Percentiles rank a stretch among this genome's conserved stretches.
Conservation (phyloP, 257 asterid species). For the Ophiorrhiza pumila region DNA sequence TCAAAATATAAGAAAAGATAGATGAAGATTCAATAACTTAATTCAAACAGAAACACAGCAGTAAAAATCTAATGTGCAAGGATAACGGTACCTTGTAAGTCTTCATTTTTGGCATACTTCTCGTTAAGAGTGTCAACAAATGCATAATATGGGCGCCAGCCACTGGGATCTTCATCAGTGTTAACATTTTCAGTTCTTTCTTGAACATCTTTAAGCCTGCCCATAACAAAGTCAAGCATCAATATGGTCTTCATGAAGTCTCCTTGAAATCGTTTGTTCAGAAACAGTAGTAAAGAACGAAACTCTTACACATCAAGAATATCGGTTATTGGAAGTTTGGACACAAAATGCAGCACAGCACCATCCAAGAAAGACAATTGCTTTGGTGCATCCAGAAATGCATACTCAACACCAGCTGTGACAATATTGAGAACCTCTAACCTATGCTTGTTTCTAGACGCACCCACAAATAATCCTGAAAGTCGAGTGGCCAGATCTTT, state of each 20-base stretch:
- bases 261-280: neutral
- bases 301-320: slow-evolving; percentile 74
- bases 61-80: slow-evolving; percentile 6
- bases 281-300: slow-evolving; percentile 10
- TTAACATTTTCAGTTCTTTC: slow-evolving; percentile 60
- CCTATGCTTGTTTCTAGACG: slow-evolving; percentile 72
- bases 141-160: slow-evolving; percentile 71
- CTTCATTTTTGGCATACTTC: slow-evolving; percentile 70
- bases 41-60: slow-evolving; percentile 1
- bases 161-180: slow-evolving; percentile 81
- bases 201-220: slow-evolving; percentile 66
- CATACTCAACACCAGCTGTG: slow-evolving; percentile 69
- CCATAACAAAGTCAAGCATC: slow-evolving; percentile 2
- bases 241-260: neutral
- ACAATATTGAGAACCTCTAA: slow-evolving; percentile 66
- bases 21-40: neutral
- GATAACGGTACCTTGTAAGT: slow-evolving; percentile 53
- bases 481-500: slow-evolving; percentile 80
- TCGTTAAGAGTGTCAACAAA: slow-evolving; percentile 73
- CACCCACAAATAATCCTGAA: slow-evolving; percentile 76
- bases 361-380: slow-evolving; percentile 83
- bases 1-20: neutral
- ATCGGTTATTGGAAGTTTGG: slow-evolving; percentile 83
- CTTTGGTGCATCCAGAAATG: slow-evolving; percentile 78
- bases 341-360: slow-evolving; percentile 69